Base-by-base conservation (phyloP, 2,329 filamentous ascomycete genomes). In the Balansia obtecta region DNA sequence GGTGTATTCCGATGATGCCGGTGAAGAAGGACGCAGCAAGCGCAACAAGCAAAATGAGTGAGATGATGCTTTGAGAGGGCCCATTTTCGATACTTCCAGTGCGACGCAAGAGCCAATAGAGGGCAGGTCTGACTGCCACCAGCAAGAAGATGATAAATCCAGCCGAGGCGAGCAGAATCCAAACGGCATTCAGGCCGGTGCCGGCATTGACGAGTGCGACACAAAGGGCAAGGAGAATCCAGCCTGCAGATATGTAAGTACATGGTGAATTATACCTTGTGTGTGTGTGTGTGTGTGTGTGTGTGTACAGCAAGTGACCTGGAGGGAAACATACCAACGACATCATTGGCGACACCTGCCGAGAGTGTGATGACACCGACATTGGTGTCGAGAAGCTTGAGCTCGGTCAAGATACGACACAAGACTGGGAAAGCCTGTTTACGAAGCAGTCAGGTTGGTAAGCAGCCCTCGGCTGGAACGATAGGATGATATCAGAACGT, bases 311-410 rank as follows among this genome's bases (percentile, higher is more conserved):
- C 11, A 13, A 22, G 41, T 12, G 27, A 30, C 4, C 20, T 15
- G 37, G 12, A 8, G n/a, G 32, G 16, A 37, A 48, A 42, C 62
- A 53, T 49, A 63, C 63, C 64, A n/a, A 67, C 63, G 8, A 72
- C 88, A 61, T 97, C 91, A 63, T 97, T 96, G 1, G 88, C 88
- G 13, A 96, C 89, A 48, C 91, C 91, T 6, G 90, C 90, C 3
- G 90, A 89, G 9, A 96, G 75, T 1, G 90, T 86, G 38, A 94
- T 94, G 37, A 95, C 80, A 61, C 90, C 90, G 5, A 95, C 90
- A 0, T 84, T 79, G 2, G 88, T 93, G 50, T 78, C 71, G 4
- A 97, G 80, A 46, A 97, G 73, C 59, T 95, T 93, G 49, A 97
- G 73, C 65, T 95, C 90, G 0, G 88, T 91, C 56, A 97, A 71